Evolutionary conservation across 2,329 filamentous ascomycete genomes (phyloP), one percentile per base, ranked within the genome.

Genomic region (Ascochyta lentis): DNA sequence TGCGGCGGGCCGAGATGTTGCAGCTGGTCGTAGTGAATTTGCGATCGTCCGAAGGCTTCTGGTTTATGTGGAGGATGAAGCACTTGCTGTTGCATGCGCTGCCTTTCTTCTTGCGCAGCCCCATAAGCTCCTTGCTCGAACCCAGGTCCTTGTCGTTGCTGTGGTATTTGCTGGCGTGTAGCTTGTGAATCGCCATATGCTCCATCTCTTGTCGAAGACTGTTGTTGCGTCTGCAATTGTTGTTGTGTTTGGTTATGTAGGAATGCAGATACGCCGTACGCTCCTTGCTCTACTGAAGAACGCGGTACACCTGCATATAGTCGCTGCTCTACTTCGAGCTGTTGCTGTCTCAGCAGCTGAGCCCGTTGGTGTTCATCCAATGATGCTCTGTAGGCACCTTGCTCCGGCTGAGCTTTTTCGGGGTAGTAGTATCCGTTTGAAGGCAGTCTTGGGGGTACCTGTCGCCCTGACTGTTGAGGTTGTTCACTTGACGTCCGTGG

Each of bases 401-500:
- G 55, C 29, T 64, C 57, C 33, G 56, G 35, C 19, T 49, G 50
- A 24, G 50, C 51, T 23, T 50, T 53, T 31, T 64, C 59, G 10
- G 68, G 66, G 41, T 68, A 61, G 44, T 68, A 70, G 42, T 70
- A 70, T n/a, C 65, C 67, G 37, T 55, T 65, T 8, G 58, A 46
- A 38, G 63, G 62, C 39, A 58, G 56, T 13, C 50, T 56, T 34
- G 49, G 58, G 33, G 47, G 44, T 40, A 24, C 38, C 49, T 64
- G 61, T 37, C 45, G 56, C 39, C 35, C 26, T 37, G 55, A 44
- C 6, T 49, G 45, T 43, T 50, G 33, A 38, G 24, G 16, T 13
- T 61, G 59, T 41, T 61, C 60, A n/a, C 35, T 34, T 4, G 48
- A 49, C 12, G 35, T 23, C 31, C 34, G 40, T 34, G 54, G 40